Percentiles rank a stretch among this genome's conserved stretches.
These are phyloP conservation scores for Fusarium gaditjirri DNA, from an alignment of 2,329 filamentous ascomycete species.

Conservation along the genomic window DNA sequence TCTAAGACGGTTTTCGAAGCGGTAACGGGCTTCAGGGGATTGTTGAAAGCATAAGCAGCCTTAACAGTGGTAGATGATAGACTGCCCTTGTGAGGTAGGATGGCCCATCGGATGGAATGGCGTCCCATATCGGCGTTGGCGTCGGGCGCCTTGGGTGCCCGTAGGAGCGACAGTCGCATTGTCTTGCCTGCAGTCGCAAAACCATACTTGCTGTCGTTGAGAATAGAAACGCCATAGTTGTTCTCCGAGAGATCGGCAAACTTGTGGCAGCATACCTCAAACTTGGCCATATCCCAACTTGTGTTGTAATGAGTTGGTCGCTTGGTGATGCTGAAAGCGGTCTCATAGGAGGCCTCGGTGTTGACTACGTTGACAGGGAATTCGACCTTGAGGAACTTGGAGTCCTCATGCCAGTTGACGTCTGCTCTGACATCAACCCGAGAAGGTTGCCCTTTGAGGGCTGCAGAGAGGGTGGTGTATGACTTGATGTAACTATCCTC, in stretches of 20 bases:
- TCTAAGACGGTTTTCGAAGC: slow-evolving; percentile 44
- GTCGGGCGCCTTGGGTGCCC: slow-evolving; percentile 92
- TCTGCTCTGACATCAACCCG: slow-evolving; percentile 83
- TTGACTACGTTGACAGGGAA: slow-evolving; percentile 94
- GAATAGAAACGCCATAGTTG: slow-evolving; percentile 88
- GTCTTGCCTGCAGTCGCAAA: slow-evolving; percentile 89
- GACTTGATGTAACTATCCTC: slow-evolving; percentile 87
- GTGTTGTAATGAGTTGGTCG: slow-evolving; percentile 99
- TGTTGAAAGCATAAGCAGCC: slow-evolving; percentile 91
- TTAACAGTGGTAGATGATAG: slow-evolving; percentile 80
- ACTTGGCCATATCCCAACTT: slow-evolving; percentile 96
- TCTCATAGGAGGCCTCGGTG: slow-evolving; percentile 94
- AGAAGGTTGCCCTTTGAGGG: slow-evolving; percentile 67
- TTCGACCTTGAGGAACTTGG: slow-evolving; percentile 98
- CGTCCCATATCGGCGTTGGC: slow-evolving; percentile 93
- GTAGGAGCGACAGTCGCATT: slow-evolving; percentile 88
- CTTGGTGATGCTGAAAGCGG: slow-evolving; percentile 88
- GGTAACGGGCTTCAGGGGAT: slow-evolving; percentile 66
- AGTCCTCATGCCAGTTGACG: slow-evolving; percentile 96
- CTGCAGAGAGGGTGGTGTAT: slow-evolving; percentile 81
- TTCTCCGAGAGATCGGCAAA: slow-evolving; percentile 91
- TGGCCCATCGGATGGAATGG: slow-evolving; percentile 89
- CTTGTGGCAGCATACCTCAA: slow-evolving; percentile 95
- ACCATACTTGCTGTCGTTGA: slow-evolving; percentile 96
- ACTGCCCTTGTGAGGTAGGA: slow-evolving; percentile 82